Evolutionary conservation across 176 grass and related monocot species (phyloP), one percentile per base, ranked within the genome.

Genomic region (Phragmites australis): DNA sequence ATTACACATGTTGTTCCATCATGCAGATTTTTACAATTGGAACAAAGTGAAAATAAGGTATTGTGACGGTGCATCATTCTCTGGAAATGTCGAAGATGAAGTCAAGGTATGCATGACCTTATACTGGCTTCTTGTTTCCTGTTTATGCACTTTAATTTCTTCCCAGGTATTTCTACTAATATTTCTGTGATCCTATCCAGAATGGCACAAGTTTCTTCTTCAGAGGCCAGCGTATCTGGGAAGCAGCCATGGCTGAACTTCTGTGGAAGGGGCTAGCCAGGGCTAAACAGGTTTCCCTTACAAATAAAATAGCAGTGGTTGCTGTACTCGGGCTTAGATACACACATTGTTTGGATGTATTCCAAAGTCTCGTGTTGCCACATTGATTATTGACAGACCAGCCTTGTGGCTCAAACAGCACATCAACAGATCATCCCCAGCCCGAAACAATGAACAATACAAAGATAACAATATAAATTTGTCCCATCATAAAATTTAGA

Each of bases 41-140:
- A 97, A 97, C 49, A 97, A 90, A 83, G 95, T 94, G 25, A 97
- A 90, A 61, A 73, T 97, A 66, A 89, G 88, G 48, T 97, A 94
- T 45, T 97, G 95, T 46, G 94, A 97, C 26, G 94, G 94, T 63
- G 94, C 92, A 3, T 92, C 94, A 37, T 97, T 90, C 57, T 88
- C 89, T 64, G 94, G 94, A 30, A 53, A 92, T 52, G 87, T 83
- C 7, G 68, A 92, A 64, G 80, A 75, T 75, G 78, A 92, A 82
- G 9, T 76, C 30, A 85, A 87, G 89, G 89, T 89, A 23, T 2
- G 67, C 43, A 18, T 2, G 65, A 16, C 29, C 39, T 46, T 41
- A 17, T 1, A 9, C 34, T 78, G 55, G 27, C 58, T 44, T 82
- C 9, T 60, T 9, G 3, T 37, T 32, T 30, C 19, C 46, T 19